phyloP scores from a whole-genome alignment of 192 early-diverging fungal genomes.

The Anaeromyces robustus region DNA sequence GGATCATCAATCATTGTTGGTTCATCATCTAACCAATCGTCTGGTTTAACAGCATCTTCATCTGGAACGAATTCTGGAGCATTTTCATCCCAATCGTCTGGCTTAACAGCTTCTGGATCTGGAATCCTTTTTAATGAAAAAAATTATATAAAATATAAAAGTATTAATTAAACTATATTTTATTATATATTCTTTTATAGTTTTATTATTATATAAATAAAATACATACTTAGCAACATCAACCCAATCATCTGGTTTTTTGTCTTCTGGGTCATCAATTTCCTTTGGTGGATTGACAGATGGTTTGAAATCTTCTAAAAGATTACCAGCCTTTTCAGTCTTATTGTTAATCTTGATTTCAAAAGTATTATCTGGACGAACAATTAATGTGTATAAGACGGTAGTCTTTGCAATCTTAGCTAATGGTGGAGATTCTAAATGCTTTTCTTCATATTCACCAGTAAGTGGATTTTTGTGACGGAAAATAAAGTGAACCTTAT shows the following conservation, averaged over 20 bases:
- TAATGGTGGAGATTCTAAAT: slow-evolving; percentile 52
- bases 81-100: slow-evolving; percentile 75
- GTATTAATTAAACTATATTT: no score
- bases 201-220: not conserved
- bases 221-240: slow-evolving; percentile 42
- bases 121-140: slow-evolving; percentile 23
- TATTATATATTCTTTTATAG: not conserved
- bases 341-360: slow-evolving; percentile 61
- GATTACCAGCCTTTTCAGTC: slow-evolving; percentile 41
- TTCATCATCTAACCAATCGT: slow-evolving; percentile 79
- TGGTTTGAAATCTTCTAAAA: slow-evolving; percentile 64
- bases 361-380: slow-evolving; percentile 67
- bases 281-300: slow-evolving; percentile 79
- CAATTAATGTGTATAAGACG: slow-evolving; percentile 69
- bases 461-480: slow-evolving; percentile 75
- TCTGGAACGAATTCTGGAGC: slow-evolving; percentile 65
- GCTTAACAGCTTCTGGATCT: slow-evolving; percentile 64
- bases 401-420: slow-evolving; percentile 50
- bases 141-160: not conserved
- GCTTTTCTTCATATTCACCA: slow-evolving; percentile 71
- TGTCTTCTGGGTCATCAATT: slow-evolving; percentile 60
- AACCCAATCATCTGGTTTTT: slow-evolving; percentile 78
- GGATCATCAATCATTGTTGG: slow-evolving; percentile 58
- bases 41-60: slow-evolving; percentile 59
- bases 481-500: slow-evolving; percentile 88